Conservation (phyloP, 2,329 filamentous ascomycete genomes). For the Ophiostoma populinum region DNA sequence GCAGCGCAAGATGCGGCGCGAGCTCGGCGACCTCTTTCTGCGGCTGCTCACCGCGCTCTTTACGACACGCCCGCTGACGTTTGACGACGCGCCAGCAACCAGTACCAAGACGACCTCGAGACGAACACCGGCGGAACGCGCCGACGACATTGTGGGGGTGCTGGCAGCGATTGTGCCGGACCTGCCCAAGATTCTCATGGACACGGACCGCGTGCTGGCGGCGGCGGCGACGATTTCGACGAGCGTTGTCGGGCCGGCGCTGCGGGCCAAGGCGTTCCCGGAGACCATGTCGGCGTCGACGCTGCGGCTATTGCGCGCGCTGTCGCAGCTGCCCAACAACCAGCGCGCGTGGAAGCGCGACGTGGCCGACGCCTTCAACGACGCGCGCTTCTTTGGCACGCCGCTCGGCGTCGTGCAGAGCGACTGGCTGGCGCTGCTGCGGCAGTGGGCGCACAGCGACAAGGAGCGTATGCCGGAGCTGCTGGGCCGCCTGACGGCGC, state of each 20-base stretch:
- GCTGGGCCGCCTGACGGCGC: slow-evolving; percentile 62
- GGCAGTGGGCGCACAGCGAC: slow-evolving; percentile 70
- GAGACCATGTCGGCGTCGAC: slow-evolving; percentile 60
- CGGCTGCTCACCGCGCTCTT: slow-evolving; percentile 84
- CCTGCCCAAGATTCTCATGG: slow-evolving; percentile 66
- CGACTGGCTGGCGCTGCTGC: slow-evolving; percentile 62
- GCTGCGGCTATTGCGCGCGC: slow-evolving; percentile 56
- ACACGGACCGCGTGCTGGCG: slow-evolving; percentile 64
- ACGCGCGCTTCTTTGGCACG: slow-evolving; percentile 67
- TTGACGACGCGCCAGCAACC: slow-evolving; percentile 24
- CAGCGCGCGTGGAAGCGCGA: slow-evolving; percentile 92
- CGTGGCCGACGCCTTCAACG: slow-evolving; percentile 79
- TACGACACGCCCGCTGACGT: slow-evolving; percentile 66
- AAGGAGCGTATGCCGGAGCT: slow-evolving; percentile 79
- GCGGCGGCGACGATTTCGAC: slow-evolving; percentile 68
- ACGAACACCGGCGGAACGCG: slow-evolving; percentile 25
- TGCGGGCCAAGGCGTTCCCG: slow-evolving; percentile 75
- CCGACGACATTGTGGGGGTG: slow-evolving; percentile 65
- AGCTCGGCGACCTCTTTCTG: slow-evolving; percentile 77
- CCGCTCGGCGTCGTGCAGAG: slow-evolving; percentile 45
- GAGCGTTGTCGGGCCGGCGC: slow-evolving; percentile 63
- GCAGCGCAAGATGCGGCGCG: slow-evolving; percentile 77
- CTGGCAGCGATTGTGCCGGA: slow-evolving; percentile 64
- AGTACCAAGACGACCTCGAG: background rate
- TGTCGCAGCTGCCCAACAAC: slow-evolving; percentile 60